Percentiles rank a stretch among this genome's conserved stretches.
phyloP scores from a whole-genome alignment of 495 filamentous ascomycete genomes.

The Penicillium steckii region DNA sequence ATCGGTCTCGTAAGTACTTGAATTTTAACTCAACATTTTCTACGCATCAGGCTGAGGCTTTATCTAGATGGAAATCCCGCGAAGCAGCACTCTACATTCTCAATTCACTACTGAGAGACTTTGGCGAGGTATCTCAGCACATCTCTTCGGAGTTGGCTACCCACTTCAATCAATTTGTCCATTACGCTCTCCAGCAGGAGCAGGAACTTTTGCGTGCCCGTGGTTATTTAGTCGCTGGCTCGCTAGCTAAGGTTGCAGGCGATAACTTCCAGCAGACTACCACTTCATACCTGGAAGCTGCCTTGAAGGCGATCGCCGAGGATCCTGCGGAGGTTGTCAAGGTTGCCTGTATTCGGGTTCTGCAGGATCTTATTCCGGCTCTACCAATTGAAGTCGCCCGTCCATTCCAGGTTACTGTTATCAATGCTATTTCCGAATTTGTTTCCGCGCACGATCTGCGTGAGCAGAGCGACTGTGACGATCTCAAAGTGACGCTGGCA shows the following conservation, averaged over 20 bases:
- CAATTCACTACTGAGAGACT: constrained; percentile 76
- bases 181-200: constrained; percentile 69
- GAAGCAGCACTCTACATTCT: constrained; percentile 84
- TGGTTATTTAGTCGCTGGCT: constrained; percentile 79
- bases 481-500: constrained; percentile 84
- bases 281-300: constrained; percentile 66
- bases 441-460: constrained; percentile 73
- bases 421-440: constrained; percentile 74
- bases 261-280: constrained; percentile 53
- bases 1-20: constrained; percentile 50
- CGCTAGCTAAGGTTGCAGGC: constrained; percentile 59
- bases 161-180: constrained; percentile 73
- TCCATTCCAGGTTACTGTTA: constrained; percentile 68
- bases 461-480: constrained; percentile 81
- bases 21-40: background rate
- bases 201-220: constrained; percentile 74
- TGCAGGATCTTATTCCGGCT: constrained; percentile 77
- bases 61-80: constrained; percentile 56
- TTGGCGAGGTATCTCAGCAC: constrained; percentile 66
- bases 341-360: constrained; percentile 83
- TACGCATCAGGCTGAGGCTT: background rate
- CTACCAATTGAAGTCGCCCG: constrained; percentile 50
- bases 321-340: constrained; percentile 85
- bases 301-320: constrained; percentile 68
- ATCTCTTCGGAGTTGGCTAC: constrained; percentile 65